Evolutionary conservation across 1,284 basidiomycete genomes (phyloP), one percentile per base, ranked within the genome.

Genomic region (Psilocybe mexicana): DNA sequence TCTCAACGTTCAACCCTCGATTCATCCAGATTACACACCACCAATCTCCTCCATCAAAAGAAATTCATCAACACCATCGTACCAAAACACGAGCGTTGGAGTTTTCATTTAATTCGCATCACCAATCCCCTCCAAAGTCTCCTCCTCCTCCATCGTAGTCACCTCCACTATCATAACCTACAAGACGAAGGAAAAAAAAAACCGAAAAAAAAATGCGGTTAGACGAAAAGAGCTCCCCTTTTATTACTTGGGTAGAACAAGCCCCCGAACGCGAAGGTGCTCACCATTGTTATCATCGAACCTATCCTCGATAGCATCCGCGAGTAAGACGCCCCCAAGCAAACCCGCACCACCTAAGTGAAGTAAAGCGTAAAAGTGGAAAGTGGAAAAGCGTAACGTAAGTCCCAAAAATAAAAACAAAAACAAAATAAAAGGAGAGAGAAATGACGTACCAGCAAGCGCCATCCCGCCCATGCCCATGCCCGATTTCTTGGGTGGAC

Each of bases 311-410:
- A 85, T 57, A 1, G 79, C 82, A 43, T 84, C 76, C 48, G 66
- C 79, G 33, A 88, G 64, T 47, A 89, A 66, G 2, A 74, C 74
- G 61, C 87, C 87, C 45, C 81, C 87, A 24, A 86, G 65, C 14
- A 88, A 66, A 63, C 86, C 86, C 23, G 75, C 86, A 63, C 78
- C 86, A 62, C 79, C 85, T 81, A 62, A 18, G 18, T 18, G 18
- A 50, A 50, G 23, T 33, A 45, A 61, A 54, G 55, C n/a, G n/a
- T 49, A 23, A 6, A 33, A 8, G 30, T 18, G 18, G 18, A 18
- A 18, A 18, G 18, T 18, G 18, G 18, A 18, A 18, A 18, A 18
- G 18, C 18, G 18, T 18, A 18, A 36, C 35, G 12, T 36, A 36
- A 36, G 35, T 12, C 12, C 12, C 35, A 6, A 36, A 6, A 40